Evolutionary conservation across 169 alveolate species (phyloP).

Genomic region (Plasmodium billcollinsi): DNA sequence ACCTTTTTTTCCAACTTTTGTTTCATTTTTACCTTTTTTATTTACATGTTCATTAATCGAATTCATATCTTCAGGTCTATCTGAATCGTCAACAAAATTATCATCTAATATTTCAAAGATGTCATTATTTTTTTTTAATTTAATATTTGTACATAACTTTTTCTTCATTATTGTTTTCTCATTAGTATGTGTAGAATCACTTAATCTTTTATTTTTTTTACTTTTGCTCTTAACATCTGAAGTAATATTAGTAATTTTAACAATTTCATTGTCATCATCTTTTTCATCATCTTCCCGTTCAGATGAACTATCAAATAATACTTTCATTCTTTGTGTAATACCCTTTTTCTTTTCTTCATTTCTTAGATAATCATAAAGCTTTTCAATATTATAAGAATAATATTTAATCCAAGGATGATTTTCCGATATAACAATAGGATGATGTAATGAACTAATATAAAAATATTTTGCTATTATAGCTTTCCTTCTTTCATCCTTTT

Average conservation of each 20-base stretch:
- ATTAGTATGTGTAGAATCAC: too few species aligned
- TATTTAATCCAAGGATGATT: constrained; percentile 76
- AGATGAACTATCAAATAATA: constrained; percentile 27
- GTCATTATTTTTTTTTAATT: not conserved
- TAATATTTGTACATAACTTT: too few species aligned
- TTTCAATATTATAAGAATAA: constrained; percentile 41
- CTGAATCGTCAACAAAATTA: constrained; percentile 20
- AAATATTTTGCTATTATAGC: constrained; percentile 69
- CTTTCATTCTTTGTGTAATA: constrained; percentile 39
- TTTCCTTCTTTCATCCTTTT: constrained; percentile 47
- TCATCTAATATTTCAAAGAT: constrained; percentile 55
- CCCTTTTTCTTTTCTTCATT: constrained; percentile 48
- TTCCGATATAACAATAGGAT: constrained; percentile 82
- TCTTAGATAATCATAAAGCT: constrained; percentile 37
- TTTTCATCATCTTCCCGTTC: constrained; percentile 10
- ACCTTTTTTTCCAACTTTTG: constrained; percentile 27
- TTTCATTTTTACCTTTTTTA: constrained; percentile 10
- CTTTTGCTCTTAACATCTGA: not conserved
- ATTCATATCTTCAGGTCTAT: constrained; percentile 11
- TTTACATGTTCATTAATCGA: not conserved
- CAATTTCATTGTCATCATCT: not conserved
- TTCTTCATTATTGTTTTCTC: too few species aligned
- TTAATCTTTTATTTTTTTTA: not conserved
- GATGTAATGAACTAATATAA: constrained; percentile 79
- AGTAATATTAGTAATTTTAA: too few species aligned